Evolutionary conservation across 2,329 filamentous ascomycete species (phyloP), one percentile per base, ranked within the genome.

Genomic region (Botryosphaeria agaves): DNA sequence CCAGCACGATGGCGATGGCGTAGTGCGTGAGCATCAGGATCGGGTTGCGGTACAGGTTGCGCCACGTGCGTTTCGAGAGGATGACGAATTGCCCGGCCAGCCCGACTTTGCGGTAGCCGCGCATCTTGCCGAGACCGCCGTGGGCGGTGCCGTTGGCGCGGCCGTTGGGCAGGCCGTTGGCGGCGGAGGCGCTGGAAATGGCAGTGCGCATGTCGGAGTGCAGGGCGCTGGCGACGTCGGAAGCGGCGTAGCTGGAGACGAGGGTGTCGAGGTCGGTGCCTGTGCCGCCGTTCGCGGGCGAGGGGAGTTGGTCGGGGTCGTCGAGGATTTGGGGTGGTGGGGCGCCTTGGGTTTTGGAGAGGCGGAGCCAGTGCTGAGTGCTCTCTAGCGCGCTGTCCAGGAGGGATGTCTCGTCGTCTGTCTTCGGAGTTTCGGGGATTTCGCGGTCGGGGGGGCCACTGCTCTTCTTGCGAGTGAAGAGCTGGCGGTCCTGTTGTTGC

Each of bases 21-120:
- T 95, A 98, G 56, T 98, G 89, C 0, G 85, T 94, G 34, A 98
- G 69, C 89, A 98, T 98, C 35, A 98, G 62, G 70, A 95, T 85
- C 1, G 89, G 89, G 51, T 98, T 94, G 34, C 89, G 76, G 60
- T 98, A 95, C 5, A 98, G 66, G 48, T 98, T 98, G 48, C 80
- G 84, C 87, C 87, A 98, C 0, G 89, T 98, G 27, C 89, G 73
- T 44, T 75, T 69, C 0, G 87, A 92, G 8, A 98, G 63, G 42
- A 98, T 94, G 32, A 76, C 48, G 53, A 98, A 95, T 52, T 98
- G 89, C 26, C 76, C 67, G 6, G 68, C 45, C 40, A 85, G 75
- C 28, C 87, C 75, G 34, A 94, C 67, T 35, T 89, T 81, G 34
- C 73, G 70, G 53, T 91, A 94, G 12, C 82, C 79, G 47, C 73